These are phyloP conservation scores for Microdochium paspali DNA, from an alignment of 2,329 filamentous ascomycete species.

Conservation along the genomic window DNA sequence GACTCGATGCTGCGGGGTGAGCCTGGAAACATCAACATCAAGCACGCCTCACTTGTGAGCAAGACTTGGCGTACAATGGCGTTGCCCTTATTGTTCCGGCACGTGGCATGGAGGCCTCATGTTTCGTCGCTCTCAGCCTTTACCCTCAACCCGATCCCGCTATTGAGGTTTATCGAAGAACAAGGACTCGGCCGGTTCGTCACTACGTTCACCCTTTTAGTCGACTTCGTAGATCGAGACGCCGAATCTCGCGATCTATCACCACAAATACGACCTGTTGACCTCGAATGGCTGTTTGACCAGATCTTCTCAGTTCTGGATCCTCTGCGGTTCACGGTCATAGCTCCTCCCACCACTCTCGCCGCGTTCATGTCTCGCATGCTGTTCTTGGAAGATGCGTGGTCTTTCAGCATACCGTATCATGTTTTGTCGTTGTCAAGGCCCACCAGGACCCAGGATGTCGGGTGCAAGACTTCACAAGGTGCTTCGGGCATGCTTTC, in stretches of 20 bases:
- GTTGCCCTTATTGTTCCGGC: conserved; percentile 47
- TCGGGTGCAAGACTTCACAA: neutral
- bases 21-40: conserved; percentile 33
- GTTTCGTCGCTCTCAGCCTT: conserved; percentile 15
- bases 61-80: conserved; percentile 40
- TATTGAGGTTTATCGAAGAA: conserved; percentile 27
- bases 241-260: conserved; percentile 17
- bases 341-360: conserved; percentile 54
- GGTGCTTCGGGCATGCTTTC: neutral
- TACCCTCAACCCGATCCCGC: conserved; percentile 21
- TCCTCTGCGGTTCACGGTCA: conserved; percentile 42
- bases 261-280: conserved; percentile 19
- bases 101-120: conserved; percentile 31
- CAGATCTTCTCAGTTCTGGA: conserved; percentile 43
- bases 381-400: conserved; percentile 47
- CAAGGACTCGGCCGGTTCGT: conserved; percentile 29
- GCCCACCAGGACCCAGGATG: conserved; percentile 3
- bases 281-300: conserved; percentile 41
- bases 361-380: conserved; percentile 49
- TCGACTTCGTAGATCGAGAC: conserved; percentile 21
- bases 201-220: conserved; percentile 29
- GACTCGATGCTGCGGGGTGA: conserved; percentile 25
- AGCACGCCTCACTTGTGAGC: conserved; percentile 44
- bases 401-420: conserved; percentile 54
- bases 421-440: conserved; percentile 47